Evolutionary conservation across 805 yeast genomes (phyloP).

Genomic region (Maudiozyma bulderi): DNA sequence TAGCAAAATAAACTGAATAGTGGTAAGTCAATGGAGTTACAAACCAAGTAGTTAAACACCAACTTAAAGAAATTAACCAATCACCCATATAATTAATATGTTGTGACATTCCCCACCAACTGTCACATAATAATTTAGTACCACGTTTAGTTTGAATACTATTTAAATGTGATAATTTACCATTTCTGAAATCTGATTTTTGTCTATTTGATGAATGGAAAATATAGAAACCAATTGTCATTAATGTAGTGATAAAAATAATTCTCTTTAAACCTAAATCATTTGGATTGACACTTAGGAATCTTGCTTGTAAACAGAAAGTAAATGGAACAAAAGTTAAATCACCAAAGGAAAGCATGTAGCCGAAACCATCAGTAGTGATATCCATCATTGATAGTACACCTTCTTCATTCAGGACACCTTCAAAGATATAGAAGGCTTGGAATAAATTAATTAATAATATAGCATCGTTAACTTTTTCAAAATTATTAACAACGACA

Average conservation of each 20-base stretch:
- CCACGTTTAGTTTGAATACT: constrained; percentile 68
- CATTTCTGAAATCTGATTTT: constrained; percentile 74
- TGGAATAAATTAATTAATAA: constrained; percentile 60
- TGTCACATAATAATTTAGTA: constrained; percentile 71
- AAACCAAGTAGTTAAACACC: constrained; percentile 88
- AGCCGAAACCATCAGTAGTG: constrained; percentile 94
- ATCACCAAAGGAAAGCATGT: constrained; percentile 93
- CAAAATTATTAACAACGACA: constrained; percentile 31
- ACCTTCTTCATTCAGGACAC: constrained; percentile 86
- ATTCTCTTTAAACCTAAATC: constrained; percentile 22
- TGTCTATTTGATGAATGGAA: constrained; percentile 80
- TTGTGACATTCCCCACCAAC: constrained; percentile 94
- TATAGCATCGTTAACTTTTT: constrained; percentile 62
- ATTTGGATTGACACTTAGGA: constrained; percentile 54
- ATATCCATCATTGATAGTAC: constrained; percentile 90
- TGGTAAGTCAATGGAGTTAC: constrained; percentile 78
- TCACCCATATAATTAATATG: constrained; percentile 95
- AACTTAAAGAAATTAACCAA: constrained; percentile 82
- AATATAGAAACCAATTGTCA: constrained; percentile 61
- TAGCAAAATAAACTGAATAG: constrained; percentile 74
- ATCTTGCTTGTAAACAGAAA: constrained; percentile 79
- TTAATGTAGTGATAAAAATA: constrained; percentile 37
- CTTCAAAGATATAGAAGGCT: constrained; percentile 78
- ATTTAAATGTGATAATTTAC: constrained; percentile 58
- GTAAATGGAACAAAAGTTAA: constrained; percentile 87